These are phyloP conservation scores for Cercospora zeae-maydis DNA, from an alignment of 2,329 filamentous ascomycete species.

Conservation along the genomic window DNA sequence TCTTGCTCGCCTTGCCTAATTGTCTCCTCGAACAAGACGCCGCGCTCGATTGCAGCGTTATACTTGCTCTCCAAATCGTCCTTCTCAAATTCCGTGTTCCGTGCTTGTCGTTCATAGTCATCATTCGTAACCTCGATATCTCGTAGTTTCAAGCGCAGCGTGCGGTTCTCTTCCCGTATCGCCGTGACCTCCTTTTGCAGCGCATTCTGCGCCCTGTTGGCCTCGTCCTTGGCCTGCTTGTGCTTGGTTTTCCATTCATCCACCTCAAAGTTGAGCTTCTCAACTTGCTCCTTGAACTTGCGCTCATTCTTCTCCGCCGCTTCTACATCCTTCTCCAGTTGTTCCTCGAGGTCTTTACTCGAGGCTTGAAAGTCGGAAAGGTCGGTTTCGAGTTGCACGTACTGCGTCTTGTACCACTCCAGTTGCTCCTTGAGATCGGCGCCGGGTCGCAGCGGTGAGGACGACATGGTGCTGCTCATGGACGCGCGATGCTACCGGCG, in stretches of 20 bases:
- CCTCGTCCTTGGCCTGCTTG: slow-evolving; percentile 88
- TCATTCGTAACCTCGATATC: slow-evolving; percentile 98
- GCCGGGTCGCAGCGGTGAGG: slow-evolving; percentile 38
- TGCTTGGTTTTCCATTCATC: slow-evolving; percentile 99
- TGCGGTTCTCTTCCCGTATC: slow-evolving; percentile 78
- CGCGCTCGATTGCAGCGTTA: slow-evolving; percentile 87
- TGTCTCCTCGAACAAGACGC: slow-evolving; percentile 92
- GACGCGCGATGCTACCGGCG: slow-evolving; percentile 34
- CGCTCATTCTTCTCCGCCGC: slow-evolving; percentile 91
- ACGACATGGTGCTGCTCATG: slow-evolving; percentile 30
- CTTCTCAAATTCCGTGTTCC: slow-evolving; percentile 79
- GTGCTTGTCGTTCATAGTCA: slow-evolving; percentile 93
- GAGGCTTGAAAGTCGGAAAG: slow-evolving; percentile 91
- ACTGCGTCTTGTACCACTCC: slow-evolving; percentile 92
- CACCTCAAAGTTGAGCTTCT: slow-evolving; percentile 79
- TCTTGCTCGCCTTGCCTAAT: slow-evolving; percentile 89
- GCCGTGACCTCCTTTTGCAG: slow-evolving; percentile 95
- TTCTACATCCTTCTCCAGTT: slow-evolving; percentile 94
- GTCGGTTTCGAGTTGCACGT: slow-evolving; percentile 86
- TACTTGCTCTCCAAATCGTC: slow-evolving; percentile 98
- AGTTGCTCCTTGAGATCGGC: slow-evolving; percentile 66
- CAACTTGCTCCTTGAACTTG: slow-evolving; percentile 78
- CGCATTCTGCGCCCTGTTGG: slow-evolving; percentile 74
- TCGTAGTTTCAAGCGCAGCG: slow-evolving; percentile 75
- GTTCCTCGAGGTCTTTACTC: slow-evolving; percentile 87